These are phyloP conservation scores for Claviceps fusiformis DNA, from an alignment of 2,329 filamentous ascomycete genomes.

Conservation along the genomic window DNA sequence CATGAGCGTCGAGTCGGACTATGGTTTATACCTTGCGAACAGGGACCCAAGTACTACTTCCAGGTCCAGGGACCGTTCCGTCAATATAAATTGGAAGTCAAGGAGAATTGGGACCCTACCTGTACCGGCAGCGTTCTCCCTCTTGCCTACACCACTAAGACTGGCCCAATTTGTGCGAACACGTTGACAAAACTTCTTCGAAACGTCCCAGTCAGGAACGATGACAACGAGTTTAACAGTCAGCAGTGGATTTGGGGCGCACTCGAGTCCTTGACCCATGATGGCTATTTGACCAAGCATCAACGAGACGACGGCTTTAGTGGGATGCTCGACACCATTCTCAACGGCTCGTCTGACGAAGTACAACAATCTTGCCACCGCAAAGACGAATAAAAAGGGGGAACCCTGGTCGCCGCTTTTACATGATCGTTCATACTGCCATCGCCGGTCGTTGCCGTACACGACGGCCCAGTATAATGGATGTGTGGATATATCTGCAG, in stretches of 20 bases:
- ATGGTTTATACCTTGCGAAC: slow-evolving; percentile 5
- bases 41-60: slow-evolving; percentile 6
- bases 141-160: slow-evolving; percentile 6
- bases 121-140: slow-evolving; percentile 7
- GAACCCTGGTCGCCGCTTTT: not conserved
- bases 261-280: slow-evolving; percentile 1
- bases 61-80: slow-evolving; percentile 3
- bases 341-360: slow-evolving; percentile 9
- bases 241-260: slow-evolving; percentile 9
- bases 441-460: not conserved
- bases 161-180: slow-evolving; percentile 3
- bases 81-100: slow-evolving; percentile 6
- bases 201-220: slow-evolving; percentile 5
- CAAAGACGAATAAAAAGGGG: not conserved
- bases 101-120: slow-evolving; percentile 6
- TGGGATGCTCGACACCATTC: slow-evolving; percentile 7
- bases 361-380: not conserved
- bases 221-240: slow-evolving; percentile 7
- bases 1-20: slow-evolving; percentile 7
- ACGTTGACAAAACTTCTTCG: slow-evolving; percentile 2
- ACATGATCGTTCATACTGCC: not conserved
- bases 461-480: not conserved
- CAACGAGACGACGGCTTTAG: slow-evolving; percentile 7
- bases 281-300: slow-evolving; percentile 4
- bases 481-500: not conserved